Evolutionary conservation across 106 monocot genomes (phyloP).

Genomic region (Allium sativum): DNA sequence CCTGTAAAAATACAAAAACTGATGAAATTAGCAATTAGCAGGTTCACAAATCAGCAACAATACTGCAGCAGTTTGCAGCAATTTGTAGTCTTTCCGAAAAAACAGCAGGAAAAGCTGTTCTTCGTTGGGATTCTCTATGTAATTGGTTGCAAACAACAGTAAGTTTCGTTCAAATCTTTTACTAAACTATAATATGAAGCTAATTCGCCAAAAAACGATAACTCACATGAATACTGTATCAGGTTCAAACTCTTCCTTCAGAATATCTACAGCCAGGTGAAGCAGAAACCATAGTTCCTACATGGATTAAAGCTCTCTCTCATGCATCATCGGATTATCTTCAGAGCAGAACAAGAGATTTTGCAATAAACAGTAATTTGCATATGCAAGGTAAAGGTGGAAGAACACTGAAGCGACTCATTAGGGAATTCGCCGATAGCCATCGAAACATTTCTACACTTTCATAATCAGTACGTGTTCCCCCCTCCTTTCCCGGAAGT

Average conservation of each 20-base stretch:
- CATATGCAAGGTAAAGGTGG: constrained; percentile 92
- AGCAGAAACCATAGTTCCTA: constrained; percentile 48
- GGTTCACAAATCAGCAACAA: constrained; percentile 91
- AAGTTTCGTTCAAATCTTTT: not conserved
- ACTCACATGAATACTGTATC: not conserved
- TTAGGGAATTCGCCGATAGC: constrained; percentile 75
- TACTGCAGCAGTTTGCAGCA: constrained; percentile 84
- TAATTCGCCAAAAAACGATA: no score
- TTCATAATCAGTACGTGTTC: no score
- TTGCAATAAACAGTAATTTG: constrained; percentile 19
- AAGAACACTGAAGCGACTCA: constrained; percentile 61
- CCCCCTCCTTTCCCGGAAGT: no score
- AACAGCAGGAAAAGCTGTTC: constrained; percentile 48
- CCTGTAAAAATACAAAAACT: no score
- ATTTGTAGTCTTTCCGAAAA: constrained; percentile 60
- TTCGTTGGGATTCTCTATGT: constrained; percentile 58
- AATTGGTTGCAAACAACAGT: constrained; percentile 70
- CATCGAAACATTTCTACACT: constrained; percentile 40
- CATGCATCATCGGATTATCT: constrained; percentile 76
- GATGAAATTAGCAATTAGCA: constrained; percentile 1
- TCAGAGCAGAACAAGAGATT: constrained; percentile 26
- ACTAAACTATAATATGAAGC: not conserved
- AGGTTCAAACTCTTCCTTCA: constrained; percentile 58
- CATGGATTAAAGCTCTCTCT: constrained; percentile 64
- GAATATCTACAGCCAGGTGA: constrained; percentile 80